These are phyloP conservation scores for Ustilago bromivora DNA, from an alignment of 1,284 basidiomycete species.

Conservation along the genomic window DNA sequence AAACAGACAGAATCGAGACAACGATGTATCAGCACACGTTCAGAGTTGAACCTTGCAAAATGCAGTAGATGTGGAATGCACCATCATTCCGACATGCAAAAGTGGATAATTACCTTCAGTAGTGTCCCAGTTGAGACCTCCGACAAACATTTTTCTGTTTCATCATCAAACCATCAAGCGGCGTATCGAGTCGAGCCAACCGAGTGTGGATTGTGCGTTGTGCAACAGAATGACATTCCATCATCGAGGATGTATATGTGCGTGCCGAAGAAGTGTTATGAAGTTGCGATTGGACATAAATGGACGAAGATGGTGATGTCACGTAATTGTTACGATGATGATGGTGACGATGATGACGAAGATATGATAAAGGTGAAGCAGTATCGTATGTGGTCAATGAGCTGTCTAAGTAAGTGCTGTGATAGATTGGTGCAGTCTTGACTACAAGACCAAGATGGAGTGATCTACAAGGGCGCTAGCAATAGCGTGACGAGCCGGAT, in stretches of 20 bases:
- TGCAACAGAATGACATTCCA: constrained; percentile 40
- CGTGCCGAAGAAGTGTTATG: constrained; percentile 10
- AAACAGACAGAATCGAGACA: constrained; percentile 66
- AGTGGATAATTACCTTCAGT: constrained; percentile 77
- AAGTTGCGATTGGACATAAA: constrained; percentile 3
- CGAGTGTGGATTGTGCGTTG: constrained; percentile 8
- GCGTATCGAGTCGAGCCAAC: constrained; percentile 6
- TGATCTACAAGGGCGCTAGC: no score
- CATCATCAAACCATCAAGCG: constrained; percentile 5
- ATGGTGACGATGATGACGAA: constrained; percentile 14
- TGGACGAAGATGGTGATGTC: constrained; percentile 13
- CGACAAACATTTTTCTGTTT: constrained; percentile 95
- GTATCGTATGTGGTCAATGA: constrained; percentile 25
- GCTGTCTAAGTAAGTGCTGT: constrained; percentile 16
- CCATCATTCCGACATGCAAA: neutral
- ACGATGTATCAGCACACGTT: neutral
- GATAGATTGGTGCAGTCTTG: neutral
- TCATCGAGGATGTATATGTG: constrained; percentile 25
- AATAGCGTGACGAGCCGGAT: neutral
- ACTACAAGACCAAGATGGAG: neutral
- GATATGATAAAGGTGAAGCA: constrained; percentile 8
- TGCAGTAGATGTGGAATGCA: neutral
- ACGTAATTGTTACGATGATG: constrained; percentile 13
- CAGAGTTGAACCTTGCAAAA: neutral
- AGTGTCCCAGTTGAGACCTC: constrained; percentile 96